A percentile compares a stretch with the other conserved stretches of the same genome.
phyloP scores from a whole-genome alignment of 2,329 filamentous ascomycete species.

The Phialemoniopsis sp. region DNA sequence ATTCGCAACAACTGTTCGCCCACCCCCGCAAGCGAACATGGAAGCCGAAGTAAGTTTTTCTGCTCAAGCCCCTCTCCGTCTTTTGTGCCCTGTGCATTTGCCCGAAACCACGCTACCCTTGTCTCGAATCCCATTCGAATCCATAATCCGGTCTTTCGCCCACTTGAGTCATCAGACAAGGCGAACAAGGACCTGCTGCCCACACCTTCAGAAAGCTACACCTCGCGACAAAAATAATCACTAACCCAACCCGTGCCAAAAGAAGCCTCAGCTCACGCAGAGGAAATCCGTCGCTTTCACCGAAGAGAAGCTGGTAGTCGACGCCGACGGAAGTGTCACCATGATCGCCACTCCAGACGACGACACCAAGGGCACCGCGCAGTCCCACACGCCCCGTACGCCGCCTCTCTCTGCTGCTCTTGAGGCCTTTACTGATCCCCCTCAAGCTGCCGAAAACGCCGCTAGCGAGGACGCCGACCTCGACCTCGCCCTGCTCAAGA shows the following conservation, averaged over 20 bases:
- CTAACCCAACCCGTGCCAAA: slow-evolving; percentile 12
- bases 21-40: slow-evolving; percentile 19
- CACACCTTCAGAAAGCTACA: neutral
- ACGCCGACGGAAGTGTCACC: slow-evolving; percentile 82
- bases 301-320: slow-evolving; percentile 81
- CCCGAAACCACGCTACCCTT: neutral
- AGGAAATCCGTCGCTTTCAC: slow-evolving; percentile 88
- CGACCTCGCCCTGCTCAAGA: slow-evolving; percentile 66
- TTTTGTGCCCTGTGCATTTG: slow-evolving; percentile 5
- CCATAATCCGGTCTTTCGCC: neutral
- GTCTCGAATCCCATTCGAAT: neutral
- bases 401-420: slow-evolving; percentile 52
- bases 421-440: slow-evolving; percentile 37
- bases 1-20: no score
- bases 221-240: slow-evolving; percentile 5
- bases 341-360: slow-evolving; percentile 66
- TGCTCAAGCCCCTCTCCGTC: slow-evolving; percentile 8
- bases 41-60: slow-evolving; percentile 26
- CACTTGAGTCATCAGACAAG: neutral
- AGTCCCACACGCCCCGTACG: slow-evolving; percentile 72
- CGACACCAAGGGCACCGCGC: slow-evolving; percentile 75
- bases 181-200: neutral
- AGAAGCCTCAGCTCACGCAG: slow-evolving; percentile 49
- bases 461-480: slow-evolving; percentile 51
- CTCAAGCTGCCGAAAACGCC: slow-evolving; percentile 15